These are phyloP conservation scores for Raddia guianensis DNA, from an alignment of 176 grass and related monocot species.

Conservation along the genomic window DNA sequence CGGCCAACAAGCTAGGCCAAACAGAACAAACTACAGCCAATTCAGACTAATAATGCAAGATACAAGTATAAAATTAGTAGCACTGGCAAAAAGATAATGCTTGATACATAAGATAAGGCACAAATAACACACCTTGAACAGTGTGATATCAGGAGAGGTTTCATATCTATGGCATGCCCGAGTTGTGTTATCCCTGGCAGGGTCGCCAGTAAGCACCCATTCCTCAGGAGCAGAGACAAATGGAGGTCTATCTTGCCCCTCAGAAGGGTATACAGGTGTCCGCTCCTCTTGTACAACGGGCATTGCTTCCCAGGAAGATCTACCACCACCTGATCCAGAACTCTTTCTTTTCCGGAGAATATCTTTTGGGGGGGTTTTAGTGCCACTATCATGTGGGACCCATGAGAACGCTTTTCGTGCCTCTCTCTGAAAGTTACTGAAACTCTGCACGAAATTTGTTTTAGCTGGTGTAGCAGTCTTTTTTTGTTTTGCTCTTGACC, in stretches of 20 bases:
- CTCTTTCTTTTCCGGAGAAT: conserved; percentile 80
- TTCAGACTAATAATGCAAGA: conserved; percentile 17
- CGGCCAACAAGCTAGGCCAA: conserved; percentile 24
- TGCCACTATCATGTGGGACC: conserved; percentile 69
- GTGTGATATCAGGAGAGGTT: conserved; percentile 92
- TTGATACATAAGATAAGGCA: conserved; percentile 22
- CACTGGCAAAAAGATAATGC: conserved; percentile 32
- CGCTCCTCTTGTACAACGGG: conserved; percentile 64
- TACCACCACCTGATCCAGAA: conserved; percentile 73
- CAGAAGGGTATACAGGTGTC: conserved; percentile 54
- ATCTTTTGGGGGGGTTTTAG: conserved; percentile 60
- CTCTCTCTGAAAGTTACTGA: conserved; percentile 88
- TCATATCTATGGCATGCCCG: conserved; percentile 84
- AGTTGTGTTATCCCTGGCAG: conserved; percentile 67
- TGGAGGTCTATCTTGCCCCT: conserved; percentile 78
- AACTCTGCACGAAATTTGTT: conserved; percentile 85
- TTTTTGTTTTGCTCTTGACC: conserved; percentile 73
- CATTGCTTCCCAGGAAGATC: conserved; percentile 61
- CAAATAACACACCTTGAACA: conserved; percentile 74
- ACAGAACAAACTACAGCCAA: conserved; percentile 25
- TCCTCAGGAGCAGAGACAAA: conserved; percentile 87
- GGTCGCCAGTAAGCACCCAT: conserved; percentile 88
- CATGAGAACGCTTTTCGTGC: conserved; percentile 91
- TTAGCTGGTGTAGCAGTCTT: conserved; percentile 61
- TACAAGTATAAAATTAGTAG: conserved; percentile 5